Evolutionary conservation across 495 filamentous ascomycete species (phyloP), one percentile per base, ranked within the genome.

Genomic region (Annulohypoxylon maeteangense): DNA sequence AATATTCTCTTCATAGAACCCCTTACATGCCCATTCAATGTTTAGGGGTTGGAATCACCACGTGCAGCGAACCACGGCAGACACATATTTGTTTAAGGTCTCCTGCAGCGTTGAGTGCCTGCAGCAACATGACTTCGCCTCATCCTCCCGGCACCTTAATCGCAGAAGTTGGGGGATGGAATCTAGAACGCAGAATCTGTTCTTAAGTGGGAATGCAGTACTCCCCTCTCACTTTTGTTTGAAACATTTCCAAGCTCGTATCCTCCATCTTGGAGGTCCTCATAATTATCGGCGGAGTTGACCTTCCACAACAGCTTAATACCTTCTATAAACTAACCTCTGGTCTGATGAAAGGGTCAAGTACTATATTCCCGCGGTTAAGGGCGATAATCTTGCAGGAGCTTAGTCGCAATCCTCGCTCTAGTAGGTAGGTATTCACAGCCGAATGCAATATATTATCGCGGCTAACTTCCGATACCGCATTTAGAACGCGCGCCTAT

Each of bases 271-370:
- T 10, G 20, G 29, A 40, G 22, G 47, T 57, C 68, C 56, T 65
- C 38, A 32, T 42, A 62, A 31, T 70, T 31, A 31, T 36, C 14
- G 22, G 29, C 20, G 48, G 16, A 47, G 12, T 38, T 40, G 31
- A 70, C 68, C 68, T 70, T 42, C 68, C 68, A n/a, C 42, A 65
- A 62, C 18, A 34, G 51, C 47, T 53, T 44, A 32, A 59, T 16
- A n/a, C 8, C 27, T 44, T 22, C 14, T 47, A 32, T 65, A 54
- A 31, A 7, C 34, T 38, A 60, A 60, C 34, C 42, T 42, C 22
- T 47, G 25, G 51, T 18, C 11, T 42, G 23, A 25, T 42, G 45
- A 63, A 18, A 44, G 20, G 32, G 42, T 50, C 20, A 5, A 5
- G 23, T 23, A 10, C 48, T 48, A 20, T 29, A 31, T 53, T 32